These are phyloP conservation scores for Skeletonema tropicum DNA, from an alignment of 108 stramenopile species.

Conservation along the genomic window DNA sequence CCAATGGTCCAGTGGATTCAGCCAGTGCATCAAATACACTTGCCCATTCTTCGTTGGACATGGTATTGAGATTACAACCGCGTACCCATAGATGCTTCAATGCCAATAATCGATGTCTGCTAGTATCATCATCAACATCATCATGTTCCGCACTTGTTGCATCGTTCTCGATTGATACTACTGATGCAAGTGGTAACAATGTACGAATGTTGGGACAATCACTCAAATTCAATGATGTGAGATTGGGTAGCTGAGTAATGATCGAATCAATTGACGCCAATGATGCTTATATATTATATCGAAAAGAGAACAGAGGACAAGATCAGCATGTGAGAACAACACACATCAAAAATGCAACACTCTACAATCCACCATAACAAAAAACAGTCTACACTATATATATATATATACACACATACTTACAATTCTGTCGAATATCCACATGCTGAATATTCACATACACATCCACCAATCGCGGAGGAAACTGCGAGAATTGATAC, in stretches of 20 bases:
- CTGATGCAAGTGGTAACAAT: conserved; percentile 27
- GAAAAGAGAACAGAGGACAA: background rate
- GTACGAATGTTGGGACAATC: conserved; percentile 44
- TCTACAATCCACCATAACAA: too few species aligned
- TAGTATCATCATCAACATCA: background rate
- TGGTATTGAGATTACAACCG: conserved; percentile 34
- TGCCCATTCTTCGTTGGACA: conserved; percentile 38
- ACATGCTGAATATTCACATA: conserved; percentile 39
- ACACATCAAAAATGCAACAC: conserved; percentile 2
- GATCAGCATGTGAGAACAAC: background rate
- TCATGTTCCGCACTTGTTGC: too few species aligned
- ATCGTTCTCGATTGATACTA: background rate
- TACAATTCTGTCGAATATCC: conserved; percentile 49
- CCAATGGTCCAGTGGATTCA: conserved; percentile 33
- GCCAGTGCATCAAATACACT: conserved; percentile 37
- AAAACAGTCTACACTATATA: too few species aligned
- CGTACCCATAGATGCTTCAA: conserved; percentile 47
- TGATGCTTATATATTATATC: conserved; percentile 23
- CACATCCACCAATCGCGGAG: conserved; percentile 24
- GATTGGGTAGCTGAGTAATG: conserved; percentile 32
- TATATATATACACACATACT: background rate
- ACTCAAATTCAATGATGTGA: conserved; percentile 41
- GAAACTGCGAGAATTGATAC: conserved; percentile 40
- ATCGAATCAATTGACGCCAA: conserved; percentile 44
- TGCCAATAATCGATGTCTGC: conserved; percentile 9